A percentile compares a stretch with the other conserved stretches of the same genome.
These are phyloP conservation scores for Neurospora cerealis DNA, from an alignment of 495 filamentous ascomycete species.

Conservation along the genomic window DNA sequence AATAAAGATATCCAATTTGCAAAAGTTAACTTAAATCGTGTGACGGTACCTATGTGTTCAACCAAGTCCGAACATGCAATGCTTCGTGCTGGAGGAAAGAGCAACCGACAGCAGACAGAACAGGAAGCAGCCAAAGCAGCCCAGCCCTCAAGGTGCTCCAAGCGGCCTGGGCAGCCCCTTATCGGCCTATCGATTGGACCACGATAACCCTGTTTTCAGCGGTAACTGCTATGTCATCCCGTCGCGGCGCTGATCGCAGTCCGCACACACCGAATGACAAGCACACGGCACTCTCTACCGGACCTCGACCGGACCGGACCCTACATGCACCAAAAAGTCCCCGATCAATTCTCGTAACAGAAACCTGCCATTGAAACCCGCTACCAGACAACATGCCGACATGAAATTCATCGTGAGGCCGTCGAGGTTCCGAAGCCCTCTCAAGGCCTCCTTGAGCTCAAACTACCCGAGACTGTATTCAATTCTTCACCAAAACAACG, in stretches of 20 bases:
- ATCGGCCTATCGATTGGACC: not conserved
- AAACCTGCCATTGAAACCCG: not conserved
- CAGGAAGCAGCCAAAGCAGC: not conserved
- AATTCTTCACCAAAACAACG: not conserved
- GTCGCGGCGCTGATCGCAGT: not conserved
- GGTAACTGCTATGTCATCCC: not conserved
- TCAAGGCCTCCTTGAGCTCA: slow-evolving; percentile 15
- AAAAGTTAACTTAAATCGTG: not conserved
- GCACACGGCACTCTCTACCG: not conserved
- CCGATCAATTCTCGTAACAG: not conserved
- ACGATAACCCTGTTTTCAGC: not conserved
- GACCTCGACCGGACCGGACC: not conserved
- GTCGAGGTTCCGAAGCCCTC: slow-evolving; percentile 25
- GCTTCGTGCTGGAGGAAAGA: not conserved
- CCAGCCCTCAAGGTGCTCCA: not conserved
- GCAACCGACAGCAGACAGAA: not conserved
- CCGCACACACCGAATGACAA: not conserved
- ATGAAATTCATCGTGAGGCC: slow-evolving; percentile 31
- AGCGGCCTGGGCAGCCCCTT: not conserved
- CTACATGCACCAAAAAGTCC: not conserved
- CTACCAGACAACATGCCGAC: slow-evolving; percentile 28
- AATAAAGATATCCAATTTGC: not conserved
- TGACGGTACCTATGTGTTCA: not conserved
- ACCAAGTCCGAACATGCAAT: not conserved
- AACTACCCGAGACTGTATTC: not conserved